Conservation (phyloP, 345 rosid species). For the Populus deltoides region DNA sequence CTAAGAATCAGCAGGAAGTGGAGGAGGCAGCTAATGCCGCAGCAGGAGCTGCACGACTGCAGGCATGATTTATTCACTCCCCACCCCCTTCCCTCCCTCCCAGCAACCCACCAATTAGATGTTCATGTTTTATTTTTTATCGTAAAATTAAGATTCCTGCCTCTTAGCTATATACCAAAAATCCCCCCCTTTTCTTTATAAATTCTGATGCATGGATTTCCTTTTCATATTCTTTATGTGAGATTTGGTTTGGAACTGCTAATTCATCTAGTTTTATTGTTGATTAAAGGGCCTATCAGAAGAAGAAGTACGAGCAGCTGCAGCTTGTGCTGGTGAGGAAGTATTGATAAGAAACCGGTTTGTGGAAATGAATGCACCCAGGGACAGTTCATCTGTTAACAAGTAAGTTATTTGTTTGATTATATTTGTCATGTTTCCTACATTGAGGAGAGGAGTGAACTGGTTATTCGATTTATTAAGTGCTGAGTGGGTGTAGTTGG, state of each 20-base stretch:
- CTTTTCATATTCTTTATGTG: neutral
- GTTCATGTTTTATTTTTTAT: neutral
- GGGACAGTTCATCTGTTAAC: conserved; percentile 84
- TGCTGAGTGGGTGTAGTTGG: neutral
- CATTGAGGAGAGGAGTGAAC: neutral
- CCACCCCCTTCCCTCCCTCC: neutral
- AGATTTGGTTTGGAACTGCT: conserved; percentile 13
- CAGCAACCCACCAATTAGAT: neutral
- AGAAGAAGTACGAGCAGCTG: conserved; percentile 93
- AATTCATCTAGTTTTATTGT: conserved; percentile 16
- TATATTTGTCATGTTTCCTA: neutral
- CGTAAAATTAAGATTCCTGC: neutral
- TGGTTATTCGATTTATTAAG: neutral
- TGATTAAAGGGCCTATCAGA: conserved; percentile 87
- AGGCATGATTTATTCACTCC: conserved; percentile 42
- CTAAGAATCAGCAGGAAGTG: conserved; percentile 97
- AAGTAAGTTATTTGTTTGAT: conserved; percentile 54
- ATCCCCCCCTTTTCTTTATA: neutral
- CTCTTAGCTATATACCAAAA: neutral
- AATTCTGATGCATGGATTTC: neutral
- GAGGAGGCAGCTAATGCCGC: conserved; percentile 98
- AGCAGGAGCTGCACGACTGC: conserved; percentile 83
- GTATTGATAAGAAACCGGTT: conserved; percentile 90
- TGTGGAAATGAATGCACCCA: conserved; percentile 97
- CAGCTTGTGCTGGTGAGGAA: conserved; percentile 96